Evolutionary conservation across 169 alveolate species (phyloP), one percentile per base, ranked within the genome.

Genomic region (Plasmodium adleri): DNA sequence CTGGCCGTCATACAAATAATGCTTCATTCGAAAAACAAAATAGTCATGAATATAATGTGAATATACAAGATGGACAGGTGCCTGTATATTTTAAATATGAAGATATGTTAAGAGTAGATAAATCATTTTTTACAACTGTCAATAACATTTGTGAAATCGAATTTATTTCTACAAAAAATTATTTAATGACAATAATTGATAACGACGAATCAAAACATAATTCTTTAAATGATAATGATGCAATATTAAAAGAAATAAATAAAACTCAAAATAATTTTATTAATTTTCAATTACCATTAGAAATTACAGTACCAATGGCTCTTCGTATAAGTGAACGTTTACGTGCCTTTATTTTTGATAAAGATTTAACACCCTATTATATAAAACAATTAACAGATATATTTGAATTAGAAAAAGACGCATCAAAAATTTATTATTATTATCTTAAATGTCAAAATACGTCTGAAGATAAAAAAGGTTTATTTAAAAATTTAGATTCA

Each of bases 321-420:
- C 70, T 72, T 26, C 20, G 86, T 52, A 72, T 72, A 72, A 72
- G 56, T 52, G 70, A 72, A 3, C 86, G 86, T 20, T 32, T 72
- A 15, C 12, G 43, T 26, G 86, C 52, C 32, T 72, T 24, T 45
- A n/a, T 43, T 45, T 52, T 72, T 26, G 54, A n/a, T 39, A 56
- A n/a, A n/a, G 15, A 26, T 12, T 3, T 72, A 24, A 72, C 26
- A 26, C 49, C 24, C 1, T 20, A 59, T 6, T 24, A 56, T 62
- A 4, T 72, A 13, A 6, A 3, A 72, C 20, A 45, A 54, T 17
- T 72, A 49, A 54, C 49, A 43, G 26, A 22, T 13, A 2, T 43
- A 9, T 72, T 72, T 20, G 1, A n/a, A 72, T 1, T 72, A 12
- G 86, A 72, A 56, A n/a, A 6, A 26, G 70, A 72, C n/a, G 86